Percentiles rank a stretch among this genome's conserved stretches.
Conservation (phyloP, 495 filamentous ascomycete species). For the Aspergillus kassunensis region DNA sequence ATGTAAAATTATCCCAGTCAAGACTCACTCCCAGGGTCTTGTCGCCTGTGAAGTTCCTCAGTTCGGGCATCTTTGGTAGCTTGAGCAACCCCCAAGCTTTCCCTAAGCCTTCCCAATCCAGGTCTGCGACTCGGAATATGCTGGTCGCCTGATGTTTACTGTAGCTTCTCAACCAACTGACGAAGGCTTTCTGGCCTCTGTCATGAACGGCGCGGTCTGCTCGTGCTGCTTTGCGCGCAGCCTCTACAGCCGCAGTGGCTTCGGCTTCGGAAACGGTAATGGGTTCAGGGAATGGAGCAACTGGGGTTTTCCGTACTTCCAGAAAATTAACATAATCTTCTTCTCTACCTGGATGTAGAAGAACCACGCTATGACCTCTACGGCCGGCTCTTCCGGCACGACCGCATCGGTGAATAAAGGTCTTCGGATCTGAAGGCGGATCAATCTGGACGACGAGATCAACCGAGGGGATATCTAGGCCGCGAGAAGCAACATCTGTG, state of each 20-base stretch:
- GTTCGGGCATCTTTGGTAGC: conserved; percentile 92
- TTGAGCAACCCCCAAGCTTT: conserved; percentile 78
- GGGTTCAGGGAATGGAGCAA: conserved; percentile 55
- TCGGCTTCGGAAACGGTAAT: conserved; percentile 52
- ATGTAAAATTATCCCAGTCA: conserved; percentile 60
- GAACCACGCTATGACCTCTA: conserved; percentile 74
- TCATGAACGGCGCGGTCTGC: conserved; percentile 82
- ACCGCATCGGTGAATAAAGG: conserved; percentile 91
- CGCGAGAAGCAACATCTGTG: conserved; percentile 79
- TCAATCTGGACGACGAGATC: conserved; percentile 94
- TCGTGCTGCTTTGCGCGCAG: conserved; percentile 58
- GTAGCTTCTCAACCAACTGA: conserved; percentile 87
- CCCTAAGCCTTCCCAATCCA: conserved; percentile 80
- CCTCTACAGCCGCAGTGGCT: conserved; percentile 45
- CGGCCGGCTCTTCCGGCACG: conserved; percentile 89
- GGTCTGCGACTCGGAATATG: conserved; percentile 80
- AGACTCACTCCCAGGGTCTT: conserved; percentile 57
- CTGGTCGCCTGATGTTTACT: conserved; percentile 84
- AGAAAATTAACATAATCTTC: conserved; percentile 88
- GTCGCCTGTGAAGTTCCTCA: conserved; percentile 64
- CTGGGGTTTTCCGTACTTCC: conserved; percentile 83
- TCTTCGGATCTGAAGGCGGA: conserved; percentile 87
- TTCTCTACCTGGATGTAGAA: conserved; percentile 78
- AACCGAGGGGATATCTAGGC: conserved; percentile 90
- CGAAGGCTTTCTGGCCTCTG: conserved; percentile 84